A percentile compares a stretch with the other conserved stretches of the same genome.
Evolutionary conservation across 495 filamentous ascomycete species (phyloP).

Genomic region (Talaromyces wortmannii): DNA sequence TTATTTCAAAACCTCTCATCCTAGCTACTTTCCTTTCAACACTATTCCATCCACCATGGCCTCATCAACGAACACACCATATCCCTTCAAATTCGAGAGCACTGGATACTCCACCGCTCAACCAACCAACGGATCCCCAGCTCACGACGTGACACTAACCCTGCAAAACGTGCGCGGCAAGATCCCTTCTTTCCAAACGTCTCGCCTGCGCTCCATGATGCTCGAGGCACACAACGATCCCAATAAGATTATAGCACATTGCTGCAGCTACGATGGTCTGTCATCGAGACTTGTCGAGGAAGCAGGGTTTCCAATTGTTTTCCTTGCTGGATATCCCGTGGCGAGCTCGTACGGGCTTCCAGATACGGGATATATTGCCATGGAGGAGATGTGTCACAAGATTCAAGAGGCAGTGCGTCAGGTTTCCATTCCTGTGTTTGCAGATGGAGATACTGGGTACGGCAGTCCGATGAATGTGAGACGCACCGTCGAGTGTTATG

Average conservation of each 20-base stretch:
- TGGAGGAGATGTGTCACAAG: conserved; percentile 33
- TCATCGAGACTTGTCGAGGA: conserved; percentile 32
- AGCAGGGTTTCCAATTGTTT: conserved; percentile 31
- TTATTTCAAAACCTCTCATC: no score
- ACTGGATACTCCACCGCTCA: neutral
- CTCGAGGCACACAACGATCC: conserved; percentile 25
- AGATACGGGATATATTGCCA: conserved; percentile 36
- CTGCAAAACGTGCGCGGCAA: conserved; percentile 19
- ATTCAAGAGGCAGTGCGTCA: conserved; percentile 28
- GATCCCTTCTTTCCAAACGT: conserved; percentile 24
- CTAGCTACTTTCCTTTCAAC: no score
- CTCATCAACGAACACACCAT: neutral
- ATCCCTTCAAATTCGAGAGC: conserved; percentile 1
- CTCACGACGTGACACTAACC: conserved; percentile 4
- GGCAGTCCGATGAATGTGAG: conserved; percentile 35
- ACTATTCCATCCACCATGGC: no score
- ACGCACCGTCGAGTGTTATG: conserved; percentile 31
- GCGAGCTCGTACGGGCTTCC: conserved; percentile 29
- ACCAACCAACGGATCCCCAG: neutral
- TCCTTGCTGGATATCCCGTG: conserved; percentile 28
- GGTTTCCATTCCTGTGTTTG: conserved; percentile 29
- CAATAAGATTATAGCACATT: conserved; percentile 27
- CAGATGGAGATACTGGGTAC: conserved; percentile 34
- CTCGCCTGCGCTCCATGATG: conserved; percentile 29
- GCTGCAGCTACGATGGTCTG: conserved; percentile 31